Base-by-base conservation (phyloP, 2,329 filamentous ascomycete genomes). In the Elsinoe perseae region DNA sequence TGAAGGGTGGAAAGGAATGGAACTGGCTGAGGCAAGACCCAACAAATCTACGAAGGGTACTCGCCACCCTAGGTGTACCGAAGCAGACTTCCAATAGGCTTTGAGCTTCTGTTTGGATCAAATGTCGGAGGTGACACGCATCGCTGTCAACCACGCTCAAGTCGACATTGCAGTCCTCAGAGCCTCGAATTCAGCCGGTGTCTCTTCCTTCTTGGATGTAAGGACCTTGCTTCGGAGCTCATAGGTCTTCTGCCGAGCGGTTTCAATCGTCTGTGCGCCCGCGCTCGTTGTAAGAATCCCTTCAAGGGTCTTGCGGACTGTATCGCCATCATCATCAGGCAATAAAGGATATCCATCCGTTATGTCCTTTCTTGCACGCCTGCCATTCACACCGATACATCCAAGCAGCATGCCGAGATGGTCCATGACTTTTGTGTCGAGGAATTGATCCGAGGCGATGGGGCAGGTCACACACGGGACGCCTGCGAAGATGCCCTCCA, bases 1-100 rank as follows among this genome's bases (percentile, higher is more conserved):
- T 82, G 18, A 82, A 82, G 65, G 68, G 73, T 5, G 69, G 78
- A 62, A 70, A 70, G 7, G 77, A 81, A 62, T 82, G 77, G 77
- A 70, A 80, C 58, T 60, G 69, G 32, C 62, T 83, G 34, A 68
- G 70, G 28, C 59, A 63, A 4, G 68, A 73, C 27, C 70, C 70
- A 14, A 66, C 69, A 27, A 60, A 70, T 23, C 66, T 82, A 34
- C 69, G 73, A 46, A 61, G 63, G 4, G 68, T 80, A 12, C 66
- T 82, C 36, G 58, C 61, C 23, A 62, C 64, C 2, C 67, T 77
- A 58, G 75, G 75, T 2, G 71, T 72, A 44, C 65, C 72, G 4
- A 36, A 16, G 18, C 27, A 53, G 32, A 14, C 16, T n/a, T 3
- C 12, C 3, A 36, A 40, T 27, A 36, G 32, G n/a, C 50, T 53